Evolutionary conservation across 495 filamentous ascomycete genomes (phyloP).

Genomic region (Darksidea phi): DNA sequence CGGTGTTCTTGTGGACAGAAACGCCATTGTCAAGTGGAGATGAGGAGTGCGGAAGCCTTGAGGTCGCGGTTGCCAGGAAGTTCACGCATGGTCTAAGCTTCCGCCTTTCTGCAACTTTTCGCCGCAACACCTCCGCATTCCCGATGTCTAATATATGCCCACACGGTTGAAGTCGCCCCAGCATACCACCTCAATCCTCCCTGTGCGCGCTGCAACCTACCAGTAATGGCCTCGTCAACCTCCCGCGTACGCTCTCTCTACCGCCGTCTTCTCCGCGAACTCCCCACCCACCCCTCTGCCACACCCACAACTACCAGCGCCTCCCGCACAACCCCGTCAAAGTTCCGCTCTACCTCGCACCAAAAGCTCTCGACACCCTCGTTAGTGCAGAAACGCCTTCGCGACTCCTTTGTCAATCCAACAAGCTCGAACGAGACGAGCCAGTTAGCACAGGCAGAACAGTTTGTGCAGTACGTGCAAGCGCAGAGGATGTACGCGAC

Average conservation of each 20-base stretch:
- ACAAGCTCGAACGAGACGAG: background rate
- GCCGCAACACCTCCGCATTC: constrained; percentile 29
- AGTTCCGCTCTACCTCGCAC: constrained; percentile 32
- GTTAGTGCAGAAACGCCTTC: constrained; percentile 49
- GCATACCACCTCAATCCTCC: background rate
- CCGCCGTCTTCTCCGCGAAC: constrained; percentile 85
- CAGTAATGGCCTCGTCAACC: constrained; percentile 28
- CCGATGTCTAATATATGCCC: too few relatives aligned
- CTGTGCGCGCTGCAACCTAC: background rate
- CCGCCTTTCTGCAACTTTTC: constrained; percentile 17
- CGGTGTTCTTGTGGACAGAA: background rate
- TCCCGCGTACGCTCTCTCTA: constrained; percentile 72
- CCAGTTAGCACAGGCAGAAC: constrained; percentile 57
- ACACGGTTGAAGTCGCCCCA: too few relatives aligned
- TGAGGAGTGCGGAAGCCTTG: too few relatives aligned
- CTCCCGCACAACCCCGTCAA: background rate
- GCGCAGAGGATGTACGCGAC: constrained; percentile 79
- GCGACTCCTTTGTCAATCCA: constrained; percentile 47
- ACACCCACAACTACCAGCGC: constrained; percentile 42
- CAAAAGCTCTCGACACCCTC: constrained; percentile 49
- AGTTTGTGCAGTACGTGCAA: constrained; percentile 73
- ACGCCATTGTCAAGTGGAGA: constrained; percentile 6
- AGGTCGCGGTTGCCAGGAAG: too few relatives aligned
- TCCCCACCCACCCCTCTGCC: constrained; percentile 61
- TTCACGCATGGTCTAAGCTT: constrained; percentile 21